phyloP scores from a whole-genome alignment of 345 rosid genomes.

The Eucalyptus albens region DNA sequence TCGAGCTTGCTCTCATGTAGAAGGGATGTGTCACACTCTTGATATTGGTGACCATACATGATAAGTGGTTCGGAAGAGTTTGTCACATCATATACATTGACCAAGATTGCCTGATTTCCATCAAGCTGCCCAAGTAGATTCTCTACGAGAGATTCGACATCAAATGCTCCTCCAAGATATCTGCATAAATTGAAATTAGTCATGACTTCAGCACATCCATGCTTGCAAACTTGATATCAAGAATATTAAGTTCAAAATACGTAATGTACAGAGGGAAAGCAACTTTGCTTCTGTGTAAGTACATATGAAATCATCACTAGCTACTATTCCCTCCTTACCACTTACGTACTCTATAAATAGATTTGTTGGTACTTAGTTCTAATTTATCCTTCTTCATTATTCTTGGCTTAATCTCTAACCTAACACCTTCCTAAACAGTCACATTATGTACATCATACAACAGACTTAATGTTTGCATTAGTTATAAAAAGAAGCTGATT shows the following conservation, averaged over 20 bases:
- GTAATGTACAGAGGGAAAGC: background rate
- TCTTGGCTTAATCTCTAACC: background rate
- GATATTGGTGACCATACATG: constrained; percentile 84
- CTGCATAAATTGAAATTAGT: constrained; percentile 8
- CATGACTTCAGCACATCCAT: background rate
- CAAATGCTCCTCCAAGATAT: constrained; percentile 97
- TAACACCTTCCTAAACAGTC: background rate
- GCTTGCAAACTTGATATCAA: background rate
- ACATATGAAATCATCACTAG: background rate
- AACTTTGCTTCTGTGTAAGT: background rate
- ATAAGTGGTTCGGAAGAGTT: constrained; percentile 72
- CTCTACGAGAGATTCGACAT: constrained; percentile 98
- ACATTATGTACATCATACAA: background rate
- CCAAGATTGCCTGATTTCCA: constrained; percentile 88
- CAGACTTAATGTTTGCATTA: background rate
- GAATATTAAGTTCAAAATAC: background rate
- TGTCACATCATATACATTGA: constrained; percentile 84
- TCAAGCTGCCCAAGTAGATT: constrained; percentile 95
- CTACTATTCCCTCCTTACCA: background rate
- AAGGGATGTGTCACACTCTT: constrained; percentile 71
- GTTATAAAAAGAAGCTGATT: background rate
- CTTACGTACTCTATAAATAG: background rate
- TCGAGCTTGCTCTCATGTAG: constrained; percentile 75
- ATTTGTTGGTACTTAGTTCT: background rate
- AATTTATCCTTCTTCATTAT: background rate